phyloP scores from a whole-genome alignment of 257 asterid species.

The Verbascum thapsus region DNA sequence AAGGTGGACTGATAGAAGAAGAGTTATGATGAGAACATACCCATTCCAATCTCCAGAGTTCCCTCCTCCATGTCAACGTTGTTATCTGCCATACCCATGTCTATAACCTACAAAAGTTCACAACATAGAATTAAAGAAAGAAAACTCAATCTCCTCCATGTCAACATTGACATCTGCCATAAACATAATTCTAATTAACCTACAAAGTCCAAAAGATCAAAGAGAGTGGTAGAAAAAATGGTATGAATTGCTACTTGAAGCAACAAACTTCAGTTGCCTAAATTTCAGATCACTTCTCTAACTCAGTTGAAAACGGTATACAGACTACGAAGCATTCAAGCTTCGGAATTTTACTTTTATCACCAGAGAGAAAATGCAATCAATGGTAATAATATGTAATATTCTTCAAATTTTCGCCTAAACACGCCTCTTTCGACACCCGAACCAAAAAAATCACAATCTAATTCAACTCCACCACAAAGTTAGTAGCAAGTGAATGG shows the following conservation, averaged over 20 bases:
- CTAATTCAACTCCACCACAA: conserved; percentile 14
- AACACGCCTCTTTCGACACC: not conserved
- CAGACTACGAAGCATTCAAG: conserved; percentile 19
- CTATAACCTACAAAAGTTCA: conserved; percentile 38
- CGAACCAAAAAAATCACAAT: not conserved
- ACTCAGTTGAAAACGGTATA: conserved; percentile 14
- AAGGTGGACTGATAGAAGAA: conserved; percentile 14
- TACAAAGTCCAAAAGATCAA: conserved; percentile 21
- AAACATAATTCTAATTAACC: conserved; percentile 26
- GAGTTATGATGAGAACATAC: conserved; percentile 44
- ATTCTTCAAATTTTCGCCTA: conserved; percentile 10
- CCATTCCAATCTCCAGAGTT: conserved; percentile 91
- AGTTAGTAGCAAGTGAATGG: not conserved
- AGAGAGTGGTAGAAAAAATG: not conserved
- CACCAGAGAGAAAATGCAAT: conserved; percentile 20
- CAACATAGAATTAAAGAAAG: conserved; percentile 9
- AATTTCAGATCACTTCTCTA: not conserved
- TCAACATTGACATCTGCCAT: not conserved
- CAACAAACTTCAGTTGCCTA: conserved; percentile 16
- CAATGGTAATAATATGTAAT: conserved; percentile 14
- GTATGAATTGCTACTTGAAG: conserved; percentile 9
- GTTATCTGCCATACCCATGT: conserved; percentile 65
- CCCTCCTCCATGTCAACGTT: conserved; percentile 73
- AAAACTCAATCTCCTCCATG: not conserved
- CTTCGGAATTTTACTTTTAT: conserved; percentile 24